These are phyloP conservation scores for Yarrowia deformans DNA, from an alignment of 805 yeast genomes.

Conservation along the genomic window DNA sequence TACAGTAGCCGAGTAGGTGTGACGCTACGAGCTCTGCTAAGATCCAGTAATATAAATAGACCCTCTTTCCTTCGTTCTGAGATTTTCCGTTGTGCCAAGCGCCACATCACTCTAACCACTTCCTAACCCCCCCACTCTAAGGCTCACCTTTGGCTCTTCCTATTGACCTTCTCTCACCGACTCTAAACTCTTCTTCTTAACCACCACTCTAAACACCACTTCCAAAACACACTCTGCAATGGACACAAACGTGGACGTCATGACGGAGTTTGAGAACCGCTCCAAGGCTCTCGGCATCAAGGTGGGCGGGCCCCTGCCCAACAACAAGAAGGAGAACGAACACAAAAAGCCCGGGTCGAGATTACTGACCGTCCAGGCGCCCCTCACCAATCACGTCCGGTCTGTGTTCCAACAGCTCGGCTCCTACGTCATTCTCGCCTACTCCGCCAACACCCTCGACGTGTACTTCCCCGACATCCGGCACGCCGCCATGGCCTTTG, in stretches of 20 bases:
- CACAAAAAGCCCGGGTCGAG: not conserved
- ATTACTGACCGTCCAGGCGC: not conserved
- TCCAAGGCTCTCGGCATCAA: conserved; percentile 51
- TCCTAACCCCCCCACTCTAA: not conserved
- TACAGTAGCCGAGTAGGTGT: too few relatives aligned
- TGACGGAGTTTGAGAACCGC: conserved; percentile 69
- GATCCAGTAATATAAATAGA: too few relatives aligned
- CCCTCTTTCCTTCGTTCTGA: too few relatives aligned
- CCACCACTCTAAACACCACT: conserved; percentile 1
- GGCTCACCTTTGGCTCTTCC: not conserved
- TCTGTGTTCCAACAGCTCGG: conserved; percentile 21
- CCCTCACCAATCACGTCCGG: conserved; percentile 17
- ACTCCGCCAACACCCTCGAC: not conserved
- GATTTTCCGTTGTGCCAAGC: too few relatives aligned
- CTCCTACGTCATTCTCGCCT: conserved; percentile 25
- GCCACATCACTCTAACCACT: not conserved
- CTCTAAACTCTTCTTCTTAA: conserved; percentile 3
- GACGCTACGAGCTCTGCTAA: too few relatives aligned
- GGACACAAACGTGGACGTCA: conserved; percentile 32
- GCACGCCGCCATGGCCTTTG: conserved; percentile 15
- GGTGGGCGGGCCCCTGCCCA: conserved; percentile 3
- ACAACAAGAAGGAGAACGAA: conserved; percentile 28
- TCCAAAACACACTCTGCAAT: too few relatives aligned
- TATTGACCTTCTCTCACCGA: conserved; percentile 58
- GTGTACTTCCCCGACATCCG: conserved; percentile 34